Base-by-base conservation (phyloP, 1,284 basidiomycete species). In the Sparassis latifolia region DNA sequence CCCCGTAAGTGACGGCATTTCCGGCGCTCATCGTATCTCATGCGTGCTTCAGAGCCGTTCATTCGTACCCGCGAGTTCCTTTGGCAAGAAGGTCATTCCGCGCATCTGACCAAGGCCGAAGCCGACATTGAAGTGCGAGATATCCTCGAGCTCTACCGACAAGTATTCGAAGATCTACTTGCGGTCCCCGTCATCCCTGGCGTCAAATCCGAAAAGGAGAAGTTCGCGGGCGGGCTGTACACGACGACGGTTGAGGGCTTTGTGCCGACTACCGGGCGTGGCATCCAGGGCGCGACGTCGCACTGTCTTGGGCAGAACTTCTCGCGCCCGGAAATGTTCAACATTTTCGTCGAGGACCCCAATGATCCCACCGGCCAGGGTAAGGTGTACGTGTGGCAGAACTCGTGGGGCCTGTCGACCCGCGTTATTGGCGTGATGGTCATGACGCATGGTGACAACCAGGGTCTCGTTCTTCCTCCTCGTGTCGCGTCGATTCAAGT, bases 71-170 rank as follows among this genome's bases (percentile, higher is more conserved):
- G 97, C 64, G 96, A 99, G 74, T 99, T 98, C 80, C 76, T 99
- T 35, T 99, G 97, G 96, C 96, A 99, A 74, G 97, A 99, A 72
- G 96, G 96, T 44, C 96, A 99, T 77, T 98, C 97, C 4, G 97
- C 96, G 2, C 86, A 90, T 72, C 77, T 97, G 48, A 91, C 89
- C 59, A 89, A 94, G 68, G 65, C 77, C 10, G 94, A 97, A 69
- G 96, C 96, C 38, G 95, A 92, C 65, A 75, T 74, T 55, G 97
- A 99, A 73, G 96, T 99, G 9, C 82, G 79, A 43, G 80, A 96
- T 56, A 99, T 99, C 62, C 86, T 99, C 61, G 93, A 97, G 52
- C 85, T 98, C 55, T 99, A 99, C 75, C 84, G 90, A 37, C 86
- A 86, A 54, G 89, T 99, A n/a, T 99, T 96, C 74, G 91, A 95